phyloP scores from a whole-genome alignment of 1,284 basidiomycete genomes.

The Vanrija pseudolonga region DNA sequence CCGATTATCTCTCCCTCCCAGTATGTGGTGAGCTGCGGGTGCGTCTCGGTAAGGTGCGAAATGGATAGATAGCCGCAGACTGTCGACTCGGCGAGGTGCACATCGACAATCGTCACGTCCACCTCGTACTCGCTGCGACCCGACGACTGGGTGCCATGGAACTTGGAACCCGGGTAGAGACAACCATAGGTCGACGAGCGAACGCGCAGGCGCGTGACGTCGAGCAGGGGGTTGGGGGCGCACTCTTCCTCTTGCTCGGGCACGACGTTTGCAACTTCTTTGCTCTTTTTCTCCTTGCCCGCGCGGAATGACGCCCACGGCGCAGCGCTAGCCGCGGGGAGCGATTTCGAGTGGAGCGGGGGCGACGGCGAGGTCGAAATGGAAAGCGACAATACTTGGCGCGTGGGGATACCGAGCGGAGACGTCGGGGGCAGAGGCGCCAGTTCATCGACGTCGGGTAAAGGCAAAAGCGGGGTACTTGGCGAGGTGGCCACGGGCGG shows the following conservation, averaged over 20 bases:
- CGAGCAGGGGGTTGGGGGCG: conserved; percentile 58
- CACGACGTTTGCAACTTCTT: neutral
- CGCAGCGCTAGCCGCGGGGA: conserved; percentile 26
- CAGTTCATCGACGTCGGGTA: neutral
- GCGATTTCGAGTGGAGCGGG: conserved; percentile 22
- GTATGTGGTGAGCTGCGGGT: conserved; percentile 85
- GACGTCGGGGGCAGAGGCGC: neutral
- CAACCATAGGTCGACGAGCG: conserved; percentile 72
- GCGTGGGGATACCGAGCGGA: neutral
- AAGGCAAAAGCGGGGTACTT: neutral
- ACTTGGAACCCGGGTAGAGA: conserved; percentile 72
- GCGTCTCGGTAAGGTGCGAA: conserved; percentile 80
- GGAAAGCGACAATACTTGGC: neutral
- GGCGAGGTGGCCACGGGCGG: neutral
- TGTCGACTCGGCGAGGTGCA: conserved; percentile 72
- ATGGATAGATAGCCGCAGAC: conserved; percentile 86
- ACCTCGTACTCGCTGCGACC: conserved; percentile 82
- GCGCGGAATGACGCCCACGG: conserved; percentile 27
- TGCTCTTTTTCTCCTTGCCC: neutral
- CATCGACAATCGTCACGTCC: conserved; percentile 73
- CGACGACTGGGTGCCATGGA: conserved; percentile 75
- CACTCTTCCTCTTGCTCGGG: conserved; percentile 8
- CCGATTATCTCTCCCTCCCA: conserved; percentile 94
- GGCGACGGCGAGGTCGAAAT: conserved; percentile 3
- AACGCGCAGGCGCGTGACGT: conserved; percentile 70